These are phyloP conservation scores for Linaria vulgaris DNA, from an alignment of 257 asterid genomes.

Conservation along the genomic window DNA sequence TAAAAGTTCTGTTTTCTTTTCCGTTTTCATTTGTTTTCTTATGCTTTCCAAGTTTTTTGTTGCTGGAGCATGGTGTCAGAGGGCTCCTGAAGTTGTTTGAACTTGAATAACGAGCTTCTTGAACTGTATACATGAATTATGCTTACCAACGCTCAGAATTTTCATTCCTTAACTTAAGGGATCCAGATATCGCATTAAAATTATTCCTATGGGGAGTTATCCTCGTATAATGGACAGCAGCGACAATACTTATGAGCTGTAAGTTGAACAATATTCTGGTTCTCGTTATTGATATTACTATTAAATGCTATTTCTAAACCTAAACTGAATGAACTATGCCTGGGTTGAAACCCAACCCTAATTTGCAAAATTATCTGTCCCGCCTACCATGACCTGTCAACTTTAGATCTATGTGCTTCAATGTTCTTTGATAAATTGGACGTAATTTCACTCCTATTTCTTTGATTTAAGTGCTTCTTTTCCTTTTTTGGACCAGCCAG, in stretches of 20 bases:
- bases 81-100: background rate
- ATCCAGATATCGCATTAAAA: constrained; percentile 82
- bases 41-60: too few species aligned
- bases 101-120: constrained; percentile 18
- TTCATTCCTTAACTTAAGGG: constrained; percentile 40
- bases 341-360: too few species aligned
- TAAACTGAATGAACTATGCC: background rate
- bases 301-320: constrained; percentile 6
- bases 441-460: constrained; percentile 5
- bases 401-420: too few species aligned
- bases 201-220: constrained; percentile 97
- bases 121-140: constrained; percentile 7
- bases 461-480: background rate
- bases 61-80: constrained; percentile 3
- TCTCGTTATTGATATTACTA: constrained; percentile 18
- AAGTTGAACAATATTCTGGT: constrained; percentile 35
- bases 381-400: too few species aligned
- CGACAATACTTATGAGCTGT: constrained; percentile 90
- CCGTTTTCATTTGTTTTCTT: background rate
- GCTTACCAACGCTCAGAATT: constrained; percentile 12
- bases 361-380: too few species aligned
- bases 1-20: background rate
- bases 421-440: too few species aligned
- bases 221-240: constrained; percentile 92
- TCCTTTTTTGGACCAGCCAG: constrained; percentile 7